phyloP scores from a whole-genome alignment of 768 basidiomycete species.

The Cystofilobasidium bisporidii region DNA sequence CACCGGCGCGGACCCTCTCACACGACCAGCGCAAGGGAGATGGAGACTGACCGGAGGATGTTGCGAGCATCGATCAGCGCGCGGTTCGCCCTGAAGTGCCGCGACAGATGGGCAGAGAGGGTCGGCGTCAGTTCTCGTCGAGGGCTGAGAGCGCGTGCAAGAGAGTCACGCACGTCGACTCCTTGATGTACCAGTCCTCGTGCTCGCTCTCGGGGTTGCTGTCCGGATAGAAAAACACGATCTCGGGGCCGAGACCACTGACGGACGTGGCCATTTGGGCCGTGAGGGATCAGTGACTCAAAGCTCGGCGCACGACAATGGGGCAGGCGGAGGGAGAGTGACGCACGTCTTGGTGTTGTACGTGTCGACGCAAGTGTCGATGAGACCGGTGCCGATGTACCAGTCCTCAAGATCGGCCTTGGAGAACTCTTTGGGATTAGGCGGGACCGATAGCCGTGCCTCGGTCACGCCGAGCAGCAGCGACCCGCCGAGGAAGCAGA shows the following conservation, averaged over 20 bases:
- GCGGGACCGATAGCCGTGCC: slow-evolving; percentile 54
- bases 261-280: slow-evolving; percentile 42
- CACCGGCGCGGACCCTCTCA: slow-evolving; percentile 33
- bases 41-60: slow-evolving; percentile 69
- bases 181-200: slow-evolving; percentile 82
- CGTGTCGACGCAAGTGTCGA: slow-evolving; percentile 79
- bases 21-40: slow-evolving; percentile 82
- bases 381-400: slow-evolving; percentile 65
- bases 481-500: slow-evolving; percentile 87
- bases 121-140: too few relatives aligned
- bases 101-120: neutral
- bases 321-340: neutral
- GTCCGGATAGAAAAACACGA: slow-evolving; percentile 68
- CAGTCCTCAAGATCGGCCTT: slow-evolving; percentile 63
- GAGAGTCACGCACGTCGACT: slow-evolving; percentile 31
- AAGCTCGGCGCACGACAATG: too few relatives aligned
- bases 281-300: too few relatives aligned
- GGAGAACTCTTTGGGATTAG: slow-evolving; percentile 54
- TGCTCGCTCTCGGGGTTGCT: slow-evolving; percentile 49
- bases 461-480: slow-evolving; percentile 77
- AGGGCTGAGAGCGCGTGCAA: too few relatives aligned
- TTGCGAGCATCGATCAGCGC: slow-evolving; percentile 71
- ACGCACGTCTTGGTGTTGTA: slow-evolving; percentile 33
- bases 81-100: slow-evolving; percentile 1
- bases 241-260: slow-evolving; percentile 80